phyloP scores from a whole-genome alignment of 345 rosid genomes.

The Sisymbrium altissimum region DNA sequence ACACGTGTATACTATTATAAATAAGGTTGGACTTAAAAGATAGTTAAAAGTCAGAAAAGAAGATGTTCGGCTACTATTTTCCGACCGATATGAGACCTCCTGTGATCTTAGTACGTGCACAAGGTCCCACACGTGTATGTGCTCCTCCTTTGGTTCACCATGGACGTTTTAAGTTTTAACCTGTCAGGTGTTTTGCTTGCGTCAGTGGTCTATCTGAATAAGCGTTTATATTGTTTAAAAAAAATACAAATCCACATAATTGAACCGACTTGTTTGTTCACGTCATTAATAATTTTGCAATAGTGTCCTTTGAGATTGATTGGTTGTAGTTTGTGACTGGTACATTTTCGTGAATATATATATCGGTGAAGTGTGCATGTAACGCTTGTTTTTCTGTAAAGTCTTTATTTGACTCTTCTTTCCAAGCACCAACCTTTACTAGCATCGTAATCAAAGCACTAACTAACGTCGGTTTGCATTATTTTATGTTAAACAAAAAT shows the following conservation, averaged over 20 bases:
- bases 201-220: constrained; percentile 17
- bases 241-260: background rate
- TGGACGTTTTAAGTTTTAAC: constrained; percentile 8
- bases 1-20: background rate
- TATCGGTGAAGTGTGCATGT: background rate
- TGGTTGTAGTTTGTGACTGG: background rate
- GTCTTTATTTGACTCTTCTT: background rate
- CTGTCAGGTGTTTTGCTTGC: constrained; percentile 22
- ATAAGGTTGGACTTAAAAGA: background rate
- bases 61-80: background rate
- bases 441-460: background rate
- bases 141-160: background rate
- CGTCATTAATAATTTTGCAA: background rate
- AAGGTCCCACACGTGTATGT: background rate
- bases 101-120: constrained; percentile 2
- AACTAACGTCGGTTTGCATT: background rate
- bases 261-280: background rate
- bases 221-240: background rate
- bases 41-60: background rate
- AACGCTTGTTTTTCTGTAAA: background rate
- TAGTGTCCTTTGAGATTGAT: background rate
- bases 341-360: background rate
- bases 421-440: background rate
- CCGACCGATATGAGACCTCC: constrained; percentile 4
- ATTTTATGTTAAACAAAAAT: background rate